Conservation (phyloP, 345 rosid genomes). For the Luvunga scandens region DNA sequence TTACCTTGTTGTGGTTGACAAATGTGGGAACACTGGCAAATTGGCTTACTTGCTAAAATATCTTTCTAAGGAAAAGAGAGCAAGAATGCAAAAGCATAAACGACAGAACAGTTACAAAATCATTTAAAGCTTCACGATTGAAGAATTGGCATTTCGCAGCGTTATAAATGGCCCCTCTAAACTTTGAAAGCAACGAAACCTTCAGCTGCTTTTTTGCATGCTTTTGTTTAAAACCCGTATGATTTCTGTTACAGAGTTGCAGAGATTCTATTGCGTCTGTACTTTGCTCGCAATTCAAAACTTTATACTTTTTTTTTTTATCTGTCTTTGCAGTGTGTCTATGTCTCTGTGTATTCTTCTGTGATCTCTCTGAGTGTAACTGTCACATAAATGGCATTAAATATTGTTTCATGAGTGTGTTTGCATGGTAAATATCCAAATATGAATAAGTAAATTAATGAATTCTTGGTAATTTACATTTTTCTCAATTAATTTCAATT, state of each 20-base stretch:
- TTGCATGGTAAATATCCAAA: constrained; percentile 14
- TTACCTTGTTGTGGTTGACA: constrained; percentile 17
- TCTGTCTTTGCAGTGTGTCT: background rate
- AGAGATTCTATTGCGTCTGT: background rate
- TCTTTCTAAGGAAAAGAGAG: constrained; percentile 5
- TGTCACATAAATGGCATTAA: background rate
- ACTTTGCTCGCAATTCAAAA: background rate
- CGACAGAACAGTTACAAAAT: constrained; percentile 6
- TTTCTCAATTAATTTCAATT: background rate
- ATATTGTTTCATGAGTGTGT: background rate
- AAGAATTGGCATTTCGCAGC: constrained; percentile 6
- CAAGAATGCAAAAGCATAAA: constrained; percentile 1
- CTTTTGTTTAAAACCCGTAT: background rate
- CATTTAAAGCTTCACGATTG: constrained; percentile 8
- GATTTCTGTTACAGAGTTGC: background rate
- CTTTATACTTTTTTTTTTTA: too few relatives aligned
- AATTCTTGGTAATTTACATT: background rate
- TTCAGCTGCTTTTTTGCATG: constrained; percentile 1
- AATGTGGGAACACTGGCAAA: constrained; percentile 21
- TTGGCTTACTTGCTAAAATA: constrained; percentile 18
- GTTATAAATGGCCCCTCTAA: constrained; percentile 8
- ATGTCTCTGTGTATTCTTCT: background rate
- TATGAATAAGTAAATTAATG: background rate
- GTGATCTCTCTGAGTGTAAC: background rate
- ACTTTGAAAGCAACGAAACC: background rate